phyloP scores from a whole-genome alignment of 139 green algal genomes.

The Micromonas commoda region DNA sequence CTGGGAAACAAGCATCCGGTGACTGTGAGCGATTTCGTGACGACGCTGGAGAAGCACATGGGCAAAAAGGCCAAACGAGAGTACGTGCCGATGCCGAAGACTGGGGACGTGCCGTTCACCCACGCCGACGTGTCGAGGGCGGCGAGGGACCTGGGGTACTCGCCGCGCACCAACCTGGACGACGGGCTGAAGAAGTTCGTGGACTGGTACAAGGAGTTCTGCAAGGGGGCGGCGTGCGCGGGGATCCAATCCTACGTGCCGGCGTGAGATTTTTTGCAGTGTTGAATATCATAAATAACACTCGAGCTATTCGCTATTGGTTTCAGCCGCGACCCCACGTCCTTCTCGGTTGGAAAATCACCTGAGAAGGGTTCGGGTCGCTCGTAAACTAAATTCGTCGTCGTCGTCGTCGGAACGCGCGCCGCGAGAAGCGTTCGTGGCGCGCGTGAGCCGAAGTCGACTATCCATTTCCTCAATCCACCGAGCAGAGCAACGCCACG shows the following conservation, averaged over 20 bases:
- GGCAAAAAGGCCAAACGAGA: conserved; percentile 44
- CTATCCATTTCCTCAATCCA: conserved; percentile 75
- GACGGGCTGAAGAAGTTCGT: conserved; percentile 57
- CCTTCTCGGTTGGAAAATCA: too few relatives aligned
- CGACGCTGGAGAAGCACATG: conserved; percentile 52
- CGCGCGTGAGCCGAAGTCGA: too few relatives aligned
- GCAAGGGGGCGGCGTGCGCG: conserved; percentile 11
- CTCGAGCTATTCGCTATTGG: too few relatives aligned
- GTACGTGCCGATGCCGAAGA: conserved; percentile 52
- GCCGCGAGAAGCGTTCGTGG: too few relatives aligned
- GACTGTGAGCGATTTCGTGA: conserved; percentile 61
- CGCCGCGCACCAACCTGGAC: conserved; percentile 10
- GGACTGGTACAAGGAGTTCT: conserved; percentile 61
- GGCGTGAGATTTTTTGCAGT: too few relatives aligned
- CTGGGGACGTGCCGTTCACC: conserved; percentile 66
- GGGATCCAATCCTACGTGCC: conserved; percentile 11
- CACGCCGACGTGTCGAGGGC: conserved; percentile 63
- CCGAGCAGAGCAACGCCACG: conserved; percentile 69
- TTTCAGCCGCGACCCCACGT: too few relatives aligned
- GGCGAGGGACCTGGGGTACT: conserved; percentile 42
- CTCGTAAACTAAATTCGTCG: too few relatives aligned
- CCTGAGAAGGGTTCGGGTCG: too few relatives aligned
- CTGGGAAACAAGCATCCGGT: conserved; percentile 68
- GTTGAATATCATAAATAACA: too few relatives aligned
- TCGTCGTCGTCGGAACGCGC: too few relatives aligned